These are phyloP conservation scores for Saccharomyces hybrid DNA, from an alignment of 1,139 yeast species.

Conservation along the genomic window DNA sequence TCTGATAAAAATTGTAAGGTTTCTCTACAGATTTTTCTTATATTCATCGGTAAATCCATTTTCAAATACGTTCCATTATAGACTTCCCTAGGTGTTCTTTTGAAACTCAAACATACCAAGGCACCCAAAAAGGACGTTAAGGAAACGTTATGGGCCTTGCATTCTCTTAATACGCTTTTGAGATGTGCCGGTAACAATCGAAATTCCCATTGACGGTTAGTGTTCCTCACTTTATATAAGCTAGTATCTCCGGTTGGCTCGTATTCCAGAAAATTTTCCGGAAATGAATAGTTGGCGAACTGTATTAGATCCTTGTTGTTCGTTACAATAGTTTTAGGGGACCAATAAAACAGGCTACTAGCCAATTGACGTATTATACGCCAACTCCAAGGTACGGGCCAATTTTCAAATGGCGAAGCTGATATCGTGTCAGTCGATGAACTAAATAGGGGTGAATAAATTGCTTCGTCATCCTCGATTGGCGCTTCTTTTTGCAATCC, in stretches of 20 bases:
- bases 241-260: not conserved
- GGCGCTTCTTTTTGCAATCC: slow-evolving; percentile 3
- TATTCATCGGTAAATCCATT: slow-evolving; percentile 25
- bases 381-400: slow-evolving; percentile 16
- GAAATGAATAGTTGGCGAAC: slow-evolving; percentile 15
- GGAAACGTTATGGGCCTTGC: slow-evolving; percentile 20
- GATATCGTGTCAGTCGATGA: not conserved
- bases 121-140: slow-evolving; percentile 22
- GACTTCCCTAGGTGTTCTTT: slow-evolving; percentile 2
- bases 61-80: slow-evolving; percentile 16
- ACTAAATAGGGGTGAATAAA: not conserved
- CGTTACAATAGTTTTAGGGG: slow-evolving; percentile 10
- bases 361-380: slow-evolving; percentile 13
- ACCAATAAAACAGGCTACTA: slow-evolving; percentile 7
- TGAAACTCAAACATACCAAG: slow-evolving; percentile 12
- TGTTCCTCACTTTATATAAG: slow-evolving; percentile 15
- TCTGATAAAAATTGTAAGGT: slow-evolving; percentile 7
- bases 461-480: not conserved
- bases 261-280: slow-evolving; percentile 10
- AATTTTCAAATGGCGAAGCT: slow-evolving; percentile 15
- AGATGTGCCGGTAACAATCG: slow-evolving; percentile 13
- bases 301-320: slow-evolving; percentile 11
- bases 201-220: slow-evolving; percentile 14
- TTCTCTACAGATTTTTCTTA: slow-evolving; percentile 15
- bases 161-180: slow-evolving; percentile 9